A percentile compares a stretch with the other conserved stretches of the same genome.
These are phyloP conservation scores for Naganishia antarctica DNA, from an alignment of 768 basidiomycete species.

Conservation along the genomic window DNA sequence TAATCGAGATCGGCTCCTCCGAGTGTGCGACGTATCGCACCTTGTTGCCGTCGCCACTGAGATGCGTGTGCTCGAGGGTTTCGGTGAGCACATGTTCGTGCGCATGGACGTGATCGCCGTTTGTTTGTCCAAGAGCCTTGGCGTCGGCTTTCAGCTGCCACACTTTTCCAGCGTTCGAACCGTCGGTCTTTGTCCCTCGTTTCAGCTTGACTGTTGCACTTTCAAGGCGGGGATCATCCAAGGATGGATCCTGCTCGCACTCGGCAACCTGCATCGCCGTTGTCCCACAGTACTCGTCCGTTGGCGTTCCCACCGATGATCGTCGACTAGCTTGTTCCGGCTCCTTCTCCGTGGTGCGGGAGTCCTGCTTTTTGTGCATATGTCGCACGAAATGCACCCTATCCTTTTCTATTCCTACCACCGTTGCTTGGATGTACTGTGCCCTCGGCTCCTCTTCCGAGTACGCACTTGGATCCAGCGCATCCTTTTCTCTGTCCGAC, in stretches of 20 bases:
- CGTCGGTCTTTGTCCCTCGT: neutral
- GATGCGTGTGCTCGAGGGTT: constrained; percentile 6
- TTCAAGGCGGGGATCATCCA: neutral
- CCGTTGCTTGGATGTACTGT: constrained; percentile 27
- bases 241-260: constrained; percentile 4
- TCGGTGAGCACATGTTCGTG: constrained; percentile 15
- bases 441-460: constrained; percentile 18
- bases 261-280: constrained; percentile 19
- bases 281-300: constrained; percentile 12
- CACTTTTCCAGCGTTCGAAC: neutral
- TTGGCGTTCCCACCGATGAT: neutral
- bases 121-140: too few species aligned
- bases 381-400: constrained; percentile 22
- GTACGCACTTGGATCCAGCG: neutral
- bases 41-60: constrained; percentile 1
- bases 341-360: neutral
- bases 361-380: constrained; percentile 8
- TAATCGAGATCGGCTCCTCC: neutral
- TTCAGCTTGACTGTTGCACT: constrained; percentile 5
- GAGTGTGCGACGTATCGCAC: constrained; percentile 14
- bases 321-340: neutral
- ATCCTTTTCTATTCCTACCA: constrained; percentile 14
- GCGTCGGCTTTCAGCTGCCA: constrained; percentile 9
- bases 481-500: constrained; percentile 18
- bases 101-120: constrained; percentile 5